Base-by-base conservation (phyloP, 805 yeast species). In the Hanseniaspora thailandica region DNA sequence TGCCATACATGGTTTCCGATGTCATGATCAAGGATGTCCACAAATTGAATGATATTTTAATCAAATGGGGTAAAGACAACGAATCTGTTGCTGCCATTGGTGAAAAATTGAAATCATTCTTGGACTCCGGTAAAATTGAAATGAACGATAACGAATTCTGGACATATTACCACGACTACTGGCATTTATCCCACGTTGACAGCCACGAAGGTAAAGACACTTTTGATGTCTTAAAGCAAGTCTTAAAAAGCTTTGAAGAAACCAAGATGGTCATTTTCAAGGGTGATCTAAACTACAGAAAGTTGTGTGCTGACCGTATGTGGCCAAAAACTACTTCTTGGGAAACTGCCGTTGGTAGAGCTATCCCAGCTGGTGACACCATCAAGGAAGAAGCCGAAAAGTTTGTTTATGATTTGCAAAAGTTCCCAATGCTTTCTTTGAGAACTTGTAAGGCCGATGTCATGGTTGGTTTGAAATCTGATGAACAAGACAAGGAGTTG, bases 1-100 rank as follows among this genome's bases (percentile, higher is more conserved):
- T 88, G 56, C 97, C 97, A 33, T 93, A 97, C 94, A 90, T 93
- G 82, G 97, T 93, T 19, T 86, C 96, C 59, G 99, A 93, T 67
- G 94, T 93, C 8, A 80, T 88, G 80, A 77, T 86, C 28, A 81
- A 80, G 62, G 99, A 93, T 68, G 80, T 86, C 56, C 71, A 72
- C 45, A 31, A 20, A 5, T 22, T 48, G 9, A 15, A 8, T 5
- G 52, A 48, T 8, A 48, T 48, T 33, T 19, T 48, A 13, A 26
- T 5, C 17, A 40, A 41, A 19, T 48, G 52, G 52, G 47, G 52
- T 15, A 33, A 48, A 17, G 47, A 48, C 2, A 41, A 48, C 45
- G 67, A 60, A 4, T 80, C 78, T 28, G 51, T 82, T 31, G 71
- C 77, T 46, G 67, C 66, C 57, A 65, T 84, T 17, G 77, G 76